These are phyloP conservation scores for Aspergillus pseudotamarii DNA, from an alignment of 2,329 filamentous ascomycete species.

Conservation along the genomic window DNA sequence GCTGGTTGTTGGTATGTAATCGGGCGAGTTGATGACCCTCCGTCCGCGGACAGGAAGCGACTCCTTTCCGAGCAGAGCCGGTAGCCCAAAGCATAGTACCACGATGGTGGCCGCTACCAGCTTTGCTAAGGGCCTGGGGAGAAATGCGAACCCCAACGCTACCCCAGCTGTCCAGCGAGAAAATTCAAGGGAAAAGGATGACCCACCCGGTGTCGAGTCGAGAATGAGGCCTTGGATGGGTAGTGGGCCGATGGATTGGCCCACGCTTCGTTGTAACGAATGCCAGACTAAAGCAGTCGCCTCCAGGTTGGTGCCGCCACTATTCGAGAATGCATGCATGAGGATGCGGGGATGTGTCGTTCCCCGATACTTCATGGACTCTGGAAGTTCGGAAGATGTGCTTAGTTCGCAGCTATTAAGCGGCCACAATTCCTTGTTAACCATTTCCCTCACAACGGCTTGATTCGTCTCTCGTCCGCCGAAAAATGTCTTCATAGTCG, in stretches of 20 bases:
- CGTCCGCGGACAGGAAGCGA: neutral
- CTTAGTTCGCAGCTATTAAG: neutral
- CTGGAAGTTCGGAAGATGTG: neutral
- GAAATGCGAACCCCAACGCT: conserved; percentile 4
- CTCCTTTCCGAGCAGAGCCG: neutral
- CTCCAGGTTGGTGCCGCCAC: conserved; percentile 8
- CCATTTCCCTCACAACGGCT: conserved; percentile 1
- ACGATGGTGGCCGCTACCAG: neutral
- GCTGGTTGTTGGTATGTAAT: neutral
- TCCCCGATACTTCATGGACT: neutral
- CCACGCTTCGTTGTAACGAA: neutral
- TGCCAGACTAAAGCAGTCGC: conserved; percentile 1
- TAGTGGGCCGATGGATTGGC: neutral
- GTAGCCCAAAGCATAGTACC: neutral
- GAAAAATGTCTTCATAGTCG: conserved; percentile 3
- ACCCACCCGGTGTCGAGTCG: conserved; percentile 2
- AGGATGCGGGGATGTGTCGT: neutral
- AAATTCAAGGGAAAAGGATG: conserved; percentile 2
- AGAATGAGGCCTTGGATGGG: conserved; percentile 7
- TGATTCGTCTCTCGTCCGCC: neutral
- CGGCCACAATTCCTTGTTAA: neutral
- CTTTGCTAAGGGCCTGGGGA: conserved; percentile 3
- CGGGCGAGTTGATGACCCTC: neutral
- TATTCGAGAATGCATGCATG: conserved; percentile 11
- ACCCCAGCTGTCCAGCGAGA: conserved; percentile 3